Evolutionary conservation across 176 grass and related monocot genomes (phyloP).

Genomic region (Typha latifolia): DNA sequence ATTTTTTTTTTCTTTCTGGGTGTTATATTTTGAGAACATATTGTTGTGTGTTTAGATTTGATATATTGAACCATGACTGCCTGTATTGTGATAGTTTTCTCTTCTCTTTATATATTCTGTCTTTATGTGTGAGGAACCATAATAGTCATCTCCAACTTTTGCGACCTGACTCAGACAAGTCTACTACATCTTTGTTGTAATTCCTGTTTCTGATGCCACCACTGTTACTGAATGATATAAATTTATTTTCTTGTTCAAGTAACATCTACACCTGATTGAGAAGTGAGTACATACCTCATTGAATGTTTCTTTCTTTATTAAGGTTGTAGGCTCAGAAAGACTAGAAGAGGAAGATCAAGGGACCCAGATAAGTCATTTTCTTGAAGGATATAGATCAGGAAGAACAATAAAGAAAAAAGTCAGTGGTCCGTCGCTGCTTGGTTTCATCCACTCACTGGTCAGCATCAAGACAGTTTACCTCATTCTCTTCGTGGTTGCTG

Average conservation of each 20-base stretch:
- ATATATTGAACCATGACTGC: too few species aligned
- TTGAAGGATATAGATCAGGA: constrained; percentile 68
- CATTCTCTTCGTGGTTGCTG: constrained; percentile 35
- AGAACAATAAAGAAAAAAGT: constrained; percentile 50
- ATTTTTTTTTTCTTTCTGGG: too few species aligned
- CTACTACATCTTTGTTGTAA: too few species aligned
- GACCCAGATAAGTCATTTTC: constrained; percentile 68
- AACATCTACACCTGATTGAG: not conserved
- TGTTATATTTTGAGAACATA: too few species aligned
- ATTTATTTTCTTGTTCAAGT: not conserved
- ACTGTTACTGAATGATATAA: too few species aligned
- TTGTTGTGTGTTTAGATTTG: too few species aligned
- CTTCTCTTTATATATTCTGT: too few species aligned
- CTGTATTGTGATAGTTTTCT: too few species aligned
- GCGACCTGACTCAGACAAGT: too few species aligned
- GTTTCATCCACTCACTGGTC: constrained; percentile 29
- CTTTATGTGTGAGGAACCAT: too few species aligned
- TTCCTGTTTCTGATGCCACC: too few species aligned
- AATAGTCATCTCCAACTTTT: too few species aligned
- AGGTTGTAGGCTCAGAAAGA: constrained; percentile 76
- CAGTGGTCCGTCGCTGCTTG: constrained; percentile 22
- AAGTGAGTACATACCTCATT: not conserved
- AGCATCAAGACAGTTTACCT: constrained; percentile 45
- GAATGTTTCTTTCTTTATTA: constrained; percentile 19
- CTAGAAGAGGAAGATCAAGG: constrained; percentile 70